These are phyloP conservation scores for Hyphopichia homilentoma DNA, from an alignment of 805 yeast genomes.

Conservation along the genomic window DNA sequence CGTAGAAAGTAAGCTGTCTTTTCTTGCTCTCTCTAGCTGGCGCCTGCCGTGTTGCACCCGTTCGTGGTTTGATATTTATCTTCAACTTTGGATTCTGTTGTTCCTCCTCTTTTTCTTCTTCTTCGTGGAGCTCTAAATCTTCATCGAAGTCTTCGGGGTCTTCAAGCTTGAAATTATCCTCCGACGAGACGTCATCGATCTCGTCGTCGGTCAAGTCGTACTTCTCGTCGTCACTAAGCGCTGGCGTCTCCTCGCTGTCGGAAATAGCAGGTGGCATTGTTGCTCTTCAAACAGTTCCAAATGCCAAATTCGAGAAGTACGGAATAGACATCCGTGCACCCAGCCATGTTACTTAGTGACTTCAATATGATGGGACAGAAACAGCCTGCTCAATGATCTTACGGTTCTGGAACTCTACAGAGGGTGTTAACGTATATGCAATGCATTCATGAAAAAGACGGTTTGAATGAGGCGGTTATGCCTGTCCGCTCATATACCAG, in stretches of 20 bases:
- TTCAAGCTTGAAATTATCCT: slow-evolving; percentile 26
- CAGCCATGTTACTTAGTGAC: too few species aligned
- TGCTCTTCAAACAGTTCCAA: too few species aligned
- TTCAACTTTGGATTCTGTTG: background rate
- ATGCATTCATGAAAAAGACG: too few species aligned
- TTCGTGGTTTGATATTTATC: slow-evolving; percentile 8
- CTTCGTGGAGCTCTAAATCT: slow-evolving; percentile 28
- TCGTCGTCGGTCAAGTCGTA: slow-evolving; percentile 12
- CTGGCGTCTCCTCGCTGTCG: too few species aligned
- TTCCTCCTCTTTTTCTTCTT: slow-evolving; percentile 9
- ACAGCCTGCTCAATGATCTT: too few species aligned
- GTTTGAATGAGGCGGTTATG: slow-evolving; percentile 16
- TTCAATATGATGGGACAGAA: too few species aligned
- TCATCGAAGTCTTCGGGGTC: slow-evolving; percentile 37
- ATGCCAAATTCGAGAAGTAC: too few species aligned
- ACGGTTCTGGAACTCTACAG: too few species aligned
- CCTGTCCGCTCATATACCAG: slow-evolving; percentile 41
- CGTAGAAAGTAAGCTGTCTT: slow-evolving; percentile 36
- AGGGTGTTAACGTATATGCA: too few species aligned
- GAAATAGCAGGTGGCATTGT: too few species aligned
- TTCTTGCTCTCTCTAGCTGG: slow-evolving; percentile 27
- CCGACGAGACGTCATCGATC: slow-evolving; percentile 17
- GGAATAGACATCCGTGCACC: too few species aligned
- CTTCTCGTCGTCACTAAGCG: slow-evolving; percentile 20
- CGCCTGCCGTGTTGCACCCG: slow-evolving; percentile 2